These are phyloP conservation scores for Nitzschia palea DNA, from an alignment of 108 stramenopile genomes.

Conservation along the genomic window DNA sequence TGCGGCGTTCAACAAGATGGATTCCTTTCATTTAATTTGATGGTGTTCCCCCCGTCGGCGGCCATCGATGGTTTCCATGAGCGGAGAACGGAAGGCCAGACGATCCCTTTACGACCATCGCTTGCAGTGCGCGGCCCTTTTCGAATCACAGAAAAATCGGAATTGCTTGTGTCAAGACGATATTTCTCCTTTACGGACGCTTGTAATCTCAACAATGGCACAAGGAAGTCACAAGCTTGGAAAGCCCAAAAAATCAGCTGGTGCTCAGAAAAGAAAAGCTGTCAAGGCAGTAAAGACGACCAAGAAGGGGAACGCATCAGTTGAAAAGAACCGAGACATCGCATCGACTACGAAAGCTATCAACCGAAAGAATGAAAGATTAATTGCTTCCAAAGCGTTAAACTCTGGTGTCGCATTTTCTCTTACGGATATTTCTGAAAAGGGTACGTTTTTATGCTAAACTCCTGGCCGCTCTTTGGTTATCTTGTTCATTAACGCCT, in stretches of 20 bases:
- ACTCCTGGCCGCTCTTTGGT: neutral
- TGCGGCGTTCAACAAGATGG: too few species aligned
- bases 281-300: slow-evolving; percentile 36
- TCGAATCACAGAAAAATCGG: too few species aligned
- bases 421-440: slow-evolving; percentile 65
- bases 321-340: slow-evolving; percentile 20
- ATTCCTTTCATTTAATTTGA: too few species aligned
- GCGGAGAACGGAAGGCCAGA: too few species aligned
- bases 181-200: too few species aligned
- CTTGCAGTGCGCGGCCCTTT: too few species aligned
- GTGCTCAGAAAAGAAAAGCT: slow-evolving; percentile 38
- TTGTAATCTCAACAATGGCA: slow-evolving; percentile 57
- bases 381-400: slow-evolving; percentile 75
- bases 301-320: slow-evolving; percentile 24
- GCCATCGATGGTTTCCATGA: too few species aligned
- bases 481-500: neutral
- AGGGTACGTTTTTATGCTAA: slow-evolving; percentile 34
- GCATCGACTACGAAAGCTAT: slow-evolving; percentile 68
- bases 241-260: slow-evolving; percentile 36
- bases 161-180: too few species aligned
- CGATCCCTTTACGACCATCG: too few species aligned
- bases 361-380: slow-evolving; percentile 74
- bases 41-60: too few species aligned
- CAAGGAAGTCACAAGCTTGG: slow-evolving; percentile 50
- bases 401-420: slow-evolving; percentile 62